Evolutionary conservation across 2,329 filamentous ascomycete genomes (phyloP).

Genomic region (Colletotrichum coccodes): DNA sequence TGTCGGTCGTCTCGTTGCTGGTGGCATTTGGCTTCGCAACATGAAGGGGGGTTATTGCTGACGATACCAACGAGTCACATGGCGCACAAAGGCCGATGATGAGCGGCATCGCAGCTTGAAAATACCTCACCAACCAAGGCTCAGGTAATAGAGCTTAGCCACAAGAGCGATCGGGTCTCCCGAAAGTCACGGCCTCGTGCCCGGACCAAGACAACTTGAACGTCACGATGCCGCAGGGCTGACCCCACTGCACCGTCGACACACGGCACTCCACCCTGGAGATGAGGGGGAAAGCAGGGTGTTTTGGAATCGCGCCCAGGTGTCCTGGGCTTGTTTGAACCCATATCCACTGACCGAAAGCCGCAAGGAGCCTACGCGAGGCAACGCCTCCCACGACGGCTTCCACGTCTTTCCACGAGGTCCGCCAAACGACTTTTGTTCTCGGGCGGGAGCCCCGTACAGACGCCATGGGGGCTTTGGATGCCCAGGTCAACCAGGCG

Average conservation of each 20-base stretch:
- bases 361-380: background rate
- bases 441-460: conserved; percentile 7
- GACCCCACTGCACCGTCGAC: background rate
- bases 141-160: background rate
- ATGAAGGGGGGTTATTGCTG: background rate
- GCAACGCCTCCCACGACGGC: background rate
- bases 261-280: no score
- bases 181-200: background rate
- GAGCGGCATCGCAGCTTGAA: background rate
- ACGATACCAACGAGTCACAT: background rate
- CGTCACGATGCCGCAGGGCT: background rate
- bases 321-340: conserved; percentile 13
- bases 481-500: background rate
- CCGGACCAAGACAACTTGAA: background rate
- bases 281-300: background rate
- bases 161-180: background rate
- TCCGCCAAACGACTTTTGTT: background rate
- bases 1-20: background rate
- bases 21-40: background rate
- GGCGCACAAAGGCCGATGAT: background rate
- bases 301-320: conserved; percentile 10
- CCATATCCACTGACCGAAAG: background rate
- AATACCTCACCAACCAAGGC: background rate
- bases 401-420: background rate
- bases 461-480: conserved; percentile 24